phyloP scores from a whole-genome alignment of 257 asterid species.

The Jaltomata sinuosa region DNA sequence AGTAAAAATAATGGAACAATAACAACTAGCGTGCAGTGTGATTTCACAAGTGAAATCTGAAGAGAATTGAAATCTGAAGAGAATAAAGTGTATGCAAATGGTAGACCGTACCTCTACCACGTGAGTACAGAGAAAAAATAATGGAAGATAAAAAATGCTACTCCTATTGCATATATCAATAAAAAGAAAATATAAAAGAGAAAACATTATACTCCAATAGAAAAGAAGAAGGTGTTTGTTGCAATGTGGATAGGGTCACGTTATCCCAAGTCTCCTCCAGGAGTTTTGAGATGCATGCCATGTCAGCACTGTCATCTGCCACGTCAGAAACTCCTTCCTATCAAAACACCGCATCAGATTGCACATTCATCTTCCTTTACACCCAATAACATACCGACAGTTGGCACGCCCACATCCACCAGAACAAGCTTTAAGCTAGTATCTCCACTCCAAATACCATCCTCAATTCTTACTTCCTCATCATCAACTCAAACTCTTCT shows the following conservation, averaged over 20 bases:
- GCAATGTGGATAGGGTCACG: constrained; percentile 12
- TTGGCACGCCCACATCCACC: constrained; percentile 70
- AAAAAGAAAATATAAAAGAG: background rate
- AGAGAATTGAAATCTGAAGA: too few species aligned
- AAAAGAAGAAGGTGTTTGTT: background rate
- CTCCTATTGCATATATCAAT: background rate
- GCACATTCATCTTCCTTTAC: constrained; percentile 24
- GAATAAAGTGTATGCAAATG: too few species aligned
- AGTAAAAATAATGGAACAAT: too few species aligned
- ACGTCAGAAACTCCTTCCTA: constrained; percentile 26
- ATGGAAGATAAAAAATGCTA: too few species aligned
- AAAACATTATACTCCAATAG: background rate
- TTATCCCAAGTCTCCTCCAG: constrained; percentile 33
- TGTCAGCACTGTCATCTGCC: constrained; percentile 36
- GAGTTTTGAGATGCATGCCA: constrained; percentile 22
- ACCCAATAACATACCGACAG: constrained; percentile 10
- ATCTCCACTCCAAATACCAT: background rate
- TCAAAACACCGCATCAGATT: constrained; percentile 43
- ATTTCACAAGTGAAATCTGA: too few species aligned
- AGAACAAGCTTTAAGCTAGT: constrained; percentile 27
- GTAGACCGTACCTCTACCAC: too few species aligned
- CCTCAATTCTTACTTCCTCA: constrained; percentile 2
- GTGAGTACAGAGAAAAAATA: too few species aligned
- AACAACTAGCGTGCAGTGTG: too few species aligned
- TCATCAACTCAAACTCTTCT: background rate